Conservation (phyloP, 768 basidiomycete genomes). For the Flagelloscypha sp. region DNA sequence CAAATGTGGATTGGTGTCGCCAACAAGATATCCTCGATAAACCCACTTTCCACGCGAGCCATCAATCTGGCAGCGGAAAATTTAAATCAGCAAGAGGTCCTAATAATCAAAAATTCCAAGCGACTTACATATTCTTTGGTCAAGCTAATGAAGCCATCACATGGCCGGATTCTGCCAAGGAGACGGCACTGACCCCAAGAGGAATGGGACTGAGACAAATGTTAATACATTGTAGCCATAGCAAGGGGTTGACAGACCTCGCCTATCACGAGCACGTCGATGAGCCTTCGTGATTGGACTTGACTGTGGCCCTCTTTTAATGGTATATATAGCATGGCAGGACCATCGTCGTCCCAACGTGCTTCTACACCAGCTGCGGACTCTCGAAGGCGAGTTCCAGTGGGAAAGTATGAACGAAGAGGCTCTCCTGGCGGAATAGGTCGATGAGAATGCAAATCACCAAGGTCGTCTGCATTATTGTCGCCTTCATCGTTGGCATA, state of each 20-base stretch:
- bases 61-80: slow-evolving; percentile 35
- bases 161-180: slow-evolving; percentile 69
- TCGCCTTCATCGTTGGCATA: slow-evolving; percentile 19
- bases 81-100: slow-evolving; percentile 3
- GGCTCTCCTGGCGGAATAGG: slow-evolving; percentile 54
- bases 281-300: no score
- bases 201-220: slow-evolving; percentile 63
- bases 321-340: no score
- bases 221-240: no score
- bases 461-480: slow-evolving; percentile 12
- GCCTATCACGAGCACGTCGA: slow-evolving; percentile 66
- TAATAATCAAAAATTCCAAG: slow-evolving; percentile 2
- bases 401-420: slow-evolving; percentile 52
- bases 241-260: no score
- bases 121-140: slow-evolving; percentile 75
- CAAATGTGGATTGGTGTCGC: slow-evolving; percentile 57
- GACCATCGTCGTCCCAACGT: no score
- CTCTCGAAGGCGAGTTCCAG: slow-evolving; percentile 43
- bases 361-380: slow-evolving; percentile 38
- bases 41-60: slow-evolving; percentile 77
- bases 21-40: slow-evolving; percentile 78
- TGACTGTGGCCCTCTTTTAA: no score
- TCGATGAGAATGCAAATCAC: slow-evolving; percentile 1
- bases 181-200: slow-evolving; percentile 86
- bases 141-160: slow-evolving; percentile 73